Evolutionary conservation across 768 basidiomycete genomes (phyloP).

Genomic region (Panus rudis): DNA sequence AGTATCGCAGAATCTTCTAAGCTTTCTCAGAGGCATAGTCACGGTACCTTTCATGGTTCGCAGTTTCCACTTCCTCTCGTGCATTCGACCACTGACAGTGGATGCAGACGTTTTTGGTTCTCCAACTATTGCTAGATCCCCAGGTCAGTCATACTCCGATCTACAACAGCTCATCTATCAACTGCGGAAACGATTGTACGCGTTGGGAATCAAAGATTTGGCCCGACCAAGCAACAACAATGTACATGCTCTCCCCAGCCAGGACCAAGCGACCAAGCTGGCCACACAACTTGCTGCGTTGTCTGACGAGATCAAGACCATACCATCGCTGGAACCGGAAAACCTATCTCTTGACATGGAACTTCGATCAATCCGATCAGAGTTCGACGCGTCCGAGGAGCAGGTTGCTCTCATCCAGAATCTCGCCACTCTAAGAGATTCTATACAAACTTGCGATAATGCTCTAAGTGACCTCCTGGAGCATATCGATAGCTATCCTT

Average conservation of each 20-base stretch:
- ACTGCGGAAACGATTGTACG: constrained; percentile 53
- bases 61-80: too few relatives aligned
- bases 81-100: too few relatives aligned
- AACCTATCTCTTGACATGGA: constrained; percentile 45
- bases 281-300: constrained; percentile 40
- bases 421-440: constrained; percentile 47
- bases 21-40: too few relatives aligned
- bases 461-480: constrained; percentile 79
- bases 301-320: constrained; percentile 33
- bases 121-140: too few relatives aligned
- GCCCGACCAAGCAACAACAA: constrained; percentile 35
- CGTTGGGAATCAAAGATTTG: constrained; percentile 51
- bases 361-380: constrained; percentile 50
- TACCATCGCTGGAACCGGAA: constrained; percentile 36
- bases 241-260: constrained; percentile 41
- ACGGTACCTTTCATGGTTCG: too few relatives aligned
- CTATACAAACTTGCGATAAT: constrained; percentile 55
- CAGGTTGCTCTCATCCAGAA: constrained; percentile 45
- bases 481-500: constrained; percentile 80
- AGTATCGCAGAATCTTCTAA: too few relatives aligned
- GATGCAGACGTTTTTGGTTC: too few relatives aligned
- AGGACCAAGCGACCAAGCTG: constrained; percentile 41
- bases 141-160: too few relatives aligned
- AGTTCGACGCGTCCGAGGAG: constrained; percentile 45
- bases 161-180: constrained; percentile 43